Base-by-base conservation (phyloP, 495 filamentous ascomycete species). In the Hypoxylon crocopeplum region DNA sequence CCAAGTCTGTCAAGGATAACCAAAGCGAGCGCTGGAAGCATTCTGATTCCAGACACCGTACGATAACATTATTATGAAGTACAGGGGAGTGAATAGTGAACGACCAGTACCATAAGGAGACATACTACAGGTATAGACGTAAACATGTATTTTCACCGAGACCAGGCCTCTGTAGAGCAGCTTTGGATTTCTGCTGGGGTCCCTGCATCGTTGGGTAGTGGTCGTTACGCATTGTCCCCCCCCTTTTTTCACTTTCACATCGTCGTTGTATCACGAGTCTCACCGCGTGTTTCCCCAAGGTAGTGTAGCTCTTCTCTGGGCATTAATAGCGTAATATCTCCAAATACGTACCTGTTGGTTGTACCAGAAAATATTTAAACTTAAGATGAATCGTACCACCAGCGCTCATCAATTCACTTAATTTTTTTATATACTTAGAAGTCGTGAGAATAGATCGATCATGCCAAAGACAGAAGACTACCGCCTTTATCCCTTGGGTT, bases 391-490 rank as follows among this genome's bases (percentile, higher is more conserved):
- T 27, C 21, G 13, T 12, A 21, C 39, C 22, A 16, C 13, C 39
- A 8, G 8, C 2, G 7, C 17, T 15, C 20, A 11, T 13, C 16
- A 16, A 10, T 27, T 27, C 22, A 27, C n/a, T 11, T 13, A 25
- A 27, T 42, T 27, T 13, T 7, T 25, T 4, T 25, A 22, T 17
- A 21, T 12, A 17, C 8, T 12, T 10, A 29, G 36, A 36, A 24
- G 7, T 7, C 27, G 24, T 24, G 7, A 56, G 16, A 42, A 36
- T 2, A 44, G 5, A 49, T 20, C 15, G 30, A 16, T 5, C 40
- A 51, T 59, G 56, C 56, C 56, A 4, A 50, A 25, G 40, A 39
- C 24, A 51, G 47, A 59, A 17, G 56, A 59, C 38, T 51, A 51
- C 33, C 56, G 48, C 8, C 46, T 59, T 29, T 40, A 51, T 13